Evolutionary conservation across 1,284 basidiomycete species (phyloP).

Genomic region (Irpex sp.): DNA sequence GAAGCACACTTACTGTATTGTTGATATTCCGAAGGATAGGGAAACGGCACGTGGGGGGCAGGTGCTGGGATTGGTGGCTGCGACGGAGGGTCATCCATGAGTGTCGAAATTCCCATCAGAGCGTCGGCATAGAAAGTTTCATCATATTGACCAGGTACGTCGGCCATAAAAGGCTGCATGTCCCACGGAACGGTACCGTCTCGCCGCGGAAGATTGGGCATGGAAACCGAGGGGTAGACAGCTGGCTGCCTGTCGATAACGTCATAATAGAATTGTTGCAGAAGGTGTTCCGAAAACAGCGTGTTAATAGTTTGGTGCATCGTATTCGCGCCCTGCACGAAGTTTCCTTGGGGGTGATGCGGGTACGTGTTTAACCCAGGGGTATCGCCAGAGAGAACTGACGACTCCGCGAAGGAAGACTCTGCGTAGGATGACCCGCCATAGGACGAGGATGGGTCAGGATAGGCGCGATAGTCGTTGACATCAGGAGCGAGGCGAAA

Average conservation of each 20-base stretch:
- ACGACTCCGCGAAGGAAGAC: background rate
- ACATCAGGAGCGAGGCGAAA: background rate
- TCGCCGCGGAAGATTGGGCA: background rate
- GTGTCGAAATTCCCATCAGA: background rate
- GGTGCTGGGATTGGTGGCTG: background rate
- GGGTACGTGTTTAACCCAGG: background rate
- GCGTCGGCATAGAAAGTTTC: background rate
- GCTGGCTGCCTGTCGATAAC: background rate
- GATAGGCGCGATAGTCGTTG: background rate
- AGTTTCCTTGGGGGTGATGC: background rate
- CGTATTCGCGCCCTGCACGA: conserved; percentile 12
- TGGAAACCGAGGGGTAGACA: background rate
- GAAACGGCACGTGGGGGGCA: conserved; percentile 7
- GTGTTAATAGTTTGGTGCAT: conserved; percentile 21
- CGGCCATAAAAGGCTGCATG: conserved; percentile 17
- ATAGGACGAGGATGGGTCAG: background rate
- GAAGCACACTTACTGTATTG: conserved; percentile 22
- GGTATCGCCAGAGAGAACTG: conserved; percentile 1
- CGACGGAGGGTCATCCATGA: background rate
- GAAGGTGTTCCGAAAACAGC: conserved; percentile 24
- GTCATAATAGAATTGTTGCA: conserved; percentile 19
- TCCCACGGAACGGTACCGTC: conserved; percentile 2
- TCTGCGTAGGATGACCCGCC: background rate
- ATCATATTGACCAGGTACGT: background rate
- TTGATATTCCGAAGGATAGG: conserved; percentile 16